Base-by-base conservation (phyloP, 305 asterid genomes). In the Rubia occidens region DNA sequence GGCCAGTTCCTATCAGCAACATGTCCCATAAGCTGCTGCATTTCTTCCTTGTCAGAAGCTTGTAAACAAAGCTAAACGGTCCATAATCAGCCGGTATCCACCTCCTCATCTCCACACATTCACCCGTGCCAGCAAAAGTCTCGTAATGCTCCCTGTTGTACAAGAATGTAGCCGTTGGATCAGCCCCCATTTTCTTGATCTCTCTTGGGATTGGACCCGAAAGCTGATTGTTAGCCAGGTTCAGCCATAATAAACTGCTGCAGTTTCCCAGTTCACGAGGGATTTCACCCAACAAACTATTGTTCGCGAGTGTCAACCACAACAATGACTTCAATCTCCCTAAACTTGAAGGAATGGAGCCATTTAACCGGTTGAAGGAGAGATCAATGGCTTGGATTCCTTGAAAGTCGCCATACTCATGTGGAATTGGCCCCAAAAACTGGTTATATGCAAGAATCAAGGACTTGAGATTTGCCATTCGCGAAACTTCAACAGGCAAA, bases 81-180 rank as follows among this genome's bases (percentile, higher is more conserved):
- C 91, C 93, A 68, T 94, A 91, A 79, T 94, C 94, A 11, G 97
- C 96, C 26, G 97, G 97, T 72, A 94, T 86, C 99, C 99, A 94
- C 76, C 97, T 83, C 89, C 6, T 84, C 99, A 94, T 84, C 13
- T 91, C 70, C 77, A 80, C 76, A 66, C 96, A 91, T 17, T 91
- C 99, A 40, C 97, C 96, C 0, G 96, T 88, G 70, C 96, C 97
- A 0, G 87, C 86, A n/a, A 81, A 81, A 69, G 86, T 75, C 73
- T 63, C 68, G 26, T 81, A 77, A 37, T 70, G 69, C 54, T 45
- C 53, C 76, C 88, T 75, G 61, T 95, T 95, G 11, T 61, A 62
- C 75, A 83, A 51, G 74, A 95, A 95, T 47, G 96, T 86, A 6
- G 85, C 83, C 17, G 68, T 72, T 1, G 77, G 83, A n/a, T 91